Percentiles rank a stretch among this genome's conserved stretches.
phyloP scores from a whole-genome alignment of 2,329 filamentous ascomycete genomes.

The Fusarium clavum region DNA sequence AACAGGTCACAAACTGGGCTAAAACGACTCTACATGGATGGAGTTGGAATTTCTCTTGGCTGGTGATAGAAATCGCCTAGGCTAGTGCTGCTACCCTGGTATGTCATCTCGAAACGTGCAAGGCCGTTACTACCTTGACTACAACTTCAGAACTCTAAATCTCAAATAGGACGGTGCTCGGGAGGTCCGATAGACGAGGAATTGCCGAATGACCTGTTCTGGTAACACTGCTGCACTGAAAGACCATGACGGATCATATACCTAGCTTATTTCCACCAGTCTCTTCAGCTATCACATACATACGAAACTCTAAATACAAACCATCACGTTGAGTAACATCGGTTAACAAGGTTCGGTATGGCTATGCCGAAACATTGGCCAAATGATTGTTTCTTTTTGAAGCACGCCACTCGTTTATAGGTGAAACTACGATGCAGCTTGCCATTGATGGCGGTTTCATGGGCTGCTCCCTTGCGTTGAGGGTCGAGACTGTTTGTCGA shows the following conservation, averaged over 20 bases:
- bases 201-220: constrained; percentile 21
- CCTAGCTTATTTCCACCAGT: constrained; percentile 28
- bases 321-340: constrained; percentile 2
- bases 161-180: constrained; percentile 9
- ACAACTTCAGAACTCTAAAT: background rate
- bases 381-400: constrained; percentile 1
- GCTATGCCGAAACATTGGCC: constrained; percentile 6
- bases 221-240: background rate
- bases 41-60: background rate
- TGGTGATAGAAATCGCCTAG: background rate
- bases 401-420: constrained; percentile 3
- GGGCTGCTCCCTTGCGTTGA: background rate
- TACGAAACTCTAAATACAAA: constrained; percentile 12
- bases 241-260: background rate
- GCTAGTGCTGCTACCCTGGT: constrained; percentile 3
- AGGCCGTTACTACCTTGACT: background rate
- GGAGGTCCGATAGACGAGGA: constrained; percentile 5
- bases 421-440: background rate
- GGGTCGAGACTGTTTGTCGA: background rate
- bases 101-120: constrained; percentile 5
- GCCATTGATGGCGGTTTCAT: constrained; percentile 11
- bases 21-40: background rate
- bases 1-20: background rate
- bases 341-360: background rate
- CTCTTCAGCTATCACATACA: constrained; percentile 4